Base-by-base conservation (phyloP, 2,329 filamentous ascomycete genomes). In the Botrytis squamosa region DNA sequence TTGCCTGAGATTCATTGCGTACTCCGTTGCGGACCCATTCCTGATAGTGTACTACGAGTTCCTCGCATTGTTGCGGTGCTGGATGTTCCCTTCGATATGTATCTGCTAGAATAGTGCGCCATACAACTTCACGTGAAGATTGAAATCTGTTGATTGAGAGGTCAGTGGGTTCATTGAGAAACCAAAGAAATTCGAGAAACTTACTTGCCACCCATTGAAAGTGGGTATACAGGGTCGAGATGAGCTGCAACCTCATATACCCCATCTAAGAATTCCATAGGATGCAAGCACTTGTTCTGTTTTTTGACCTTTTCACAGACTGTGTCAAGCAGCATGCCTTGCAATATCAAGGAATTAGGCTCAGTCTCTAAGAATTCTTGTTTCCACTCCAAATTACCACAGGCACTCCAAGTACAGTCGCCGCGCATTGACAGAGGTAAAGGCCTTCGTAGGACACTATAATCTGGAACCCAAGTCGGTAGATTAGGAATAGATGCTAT, bases 381-480 rank as follows among this genome's bases (percentile, higher is more conserved):
- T 18, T 16, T 29, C 70, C 70, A 71, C 33, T 46, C 22, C 12
- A 66, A n/a, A 33, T 65, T 10, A n/a, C 70, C 70, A 8, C 36
- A 55, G 12, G 60, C 70, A 16, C 33, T 71, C 70, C 60, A 71
- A 22, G 7, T n/a, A 57, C 60, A 55, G 22, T 55, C 59, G 38
- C 70, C 70, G 33, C 70, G 70, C 70, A 66, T 65, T 57, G 60
- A 65, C 8, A 71, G 36, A n/a, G 70, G 60, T 8, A 71, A 38
- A 16, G 70, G 60, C 14, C 46, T 55, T n/a, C 59, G 40, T 2
- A n/a, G 46, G 16, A 42, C 22, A 38, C 70, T 71, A 66, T 71
- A 71, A 38, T 71, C 70, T 25, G 70, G 70, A 25, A 71, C 60
- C 70, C 70, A 71, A 10, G 44, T 66, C 52, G 70, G 70, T 22